Conservation (phyloP, 352 stramenopile species). For the Thalassiosira sp. region DNA sequence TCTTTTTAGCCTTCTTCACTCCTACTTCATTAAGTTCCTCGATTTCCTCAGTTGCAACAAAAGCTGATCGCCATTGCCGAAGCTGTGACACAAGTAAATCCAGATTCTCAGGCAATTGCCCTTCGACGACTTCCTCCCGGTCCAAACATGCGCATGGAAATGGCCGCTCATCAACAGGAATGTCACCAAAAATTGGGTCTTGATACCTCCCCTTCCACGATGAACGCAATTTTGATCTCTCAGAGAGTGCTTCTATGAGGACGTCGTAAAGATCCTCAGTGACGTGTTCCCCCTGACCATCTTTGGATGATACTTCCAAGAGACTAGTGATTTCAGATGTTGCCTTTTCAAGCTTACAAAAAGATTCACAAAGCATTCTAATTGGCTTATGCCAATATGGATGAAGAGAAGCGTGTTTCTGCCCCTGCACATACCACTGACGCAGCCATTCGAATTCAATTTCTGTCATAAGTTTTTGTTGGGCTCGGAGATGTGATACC, state of each 20-base stretch:
- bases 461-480: constrained; percentile 66
- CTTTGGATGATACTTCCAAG: constrained; percentile 21
- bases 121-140: constrained; percentile 2
- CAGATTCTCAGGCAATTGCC: constrained; percentile 21
- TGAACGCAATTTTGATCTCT: constrained; percentile 39
- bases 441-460: constrained; percentile 83
- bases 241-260: constrained; percentile 59
- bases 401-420: constrained; percentile 61
- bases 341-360: constrained; percentile 42
- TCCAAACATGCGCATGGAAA: constrained; percentile 41
- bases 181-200: constrained; percentile 50
- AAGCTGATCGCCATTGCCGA: constrained; percentile 43
- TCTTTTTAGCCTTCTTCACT: constrained; percentile 11
- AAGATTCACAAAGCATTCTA: constrained; percentile 45
- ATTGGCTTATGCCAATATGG: constrained; percentile 68
- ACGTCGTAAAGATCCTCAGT: constrained; percentile 64
- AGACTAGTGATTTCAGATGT: constrained; percentile 22
- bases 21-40: constrained; percentile 4
- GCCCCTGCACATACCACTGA: constrained; percentile 80
- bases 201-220: constrained; percentile 53
- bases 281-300: constrained; percentile 18
- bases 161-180: constrained; percentile 44
- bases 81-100: constrained; percentile 21
- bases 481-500: constrained; percentile 48
- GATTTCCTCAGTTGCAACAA: constrained; percentile 31